Evolutionary conservation across 2,329 filamentous ascomycete species (phyloP).

Genomic region (Mycosphaerella sp.): DNA sequence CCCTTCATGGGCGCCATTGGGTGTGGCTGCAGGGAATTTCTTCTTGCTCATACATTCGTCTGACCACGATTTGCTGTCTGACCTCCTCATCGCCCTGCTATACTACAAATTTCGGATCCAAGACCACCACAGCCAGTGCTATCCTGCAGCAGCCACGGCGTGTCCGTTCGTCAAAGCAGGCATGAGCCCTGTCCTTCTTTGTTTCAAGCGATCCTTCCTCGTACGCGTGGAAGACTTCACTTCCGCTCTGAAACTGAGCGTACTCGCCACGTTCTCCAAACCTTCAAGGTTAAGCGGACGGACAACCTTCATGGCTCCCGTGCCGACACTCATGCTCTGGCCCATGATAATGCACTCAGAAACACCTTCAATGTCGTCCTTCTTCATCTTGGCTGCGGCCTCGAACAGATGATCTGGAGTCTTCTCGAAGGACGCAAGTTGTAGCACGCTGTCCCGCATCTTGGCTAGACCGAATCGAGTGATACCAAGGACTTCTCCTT

Average conservation of each 20-base stretch:
- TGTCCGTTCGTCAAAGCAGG: constrained; percentile 21
- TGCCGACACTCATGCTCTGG: constrained; percentile 86
- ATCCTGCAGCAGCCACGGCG: constrained; percentile 10
- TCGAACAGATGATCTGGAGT: constrained; percentile 97
- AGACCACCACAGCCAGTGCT: background rate
- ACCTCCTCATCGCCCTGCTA: too few species aligned
- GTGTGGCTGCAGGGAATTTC: too few species aligned
- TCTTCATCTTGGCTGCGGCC: constrained; percentile 85
- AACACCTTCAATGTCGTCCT: constrained; percentile 86
- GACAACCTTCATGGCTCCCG: constrained; percentile 86
- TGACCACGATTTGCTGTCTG: too few species aligned
- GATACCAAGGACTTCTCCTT: constrained; percentile 92
- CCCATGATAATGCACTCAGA: constrained; percentile 98
- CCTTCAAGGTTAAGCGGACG: constrained; percentile 59
- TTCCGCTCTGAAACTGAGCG: constrained; percentile 17
- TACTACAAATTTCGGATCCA: too few species aligned
- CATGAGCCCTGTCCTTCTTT: constrained; percentile 11
- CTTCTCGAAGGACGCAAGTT: constrained; percentile 95
- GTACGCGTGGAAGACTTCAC: constrained; percentile 11
- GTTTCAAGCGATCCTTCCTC: constrained; percentile 21
- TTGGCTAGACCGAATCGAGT: constrained; percentile 94
- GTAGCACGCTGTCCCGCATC: constrained; percentile 89
- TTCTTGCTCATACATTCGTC: too few species aligned
- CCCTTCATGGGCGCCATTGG: too few species aligned
- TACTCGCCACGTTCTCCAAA: constrained; percentile 44